Base-by-base conservation (phyloP, 139 green algal genomes). In the Chlamydomonas sp. region DNA sequence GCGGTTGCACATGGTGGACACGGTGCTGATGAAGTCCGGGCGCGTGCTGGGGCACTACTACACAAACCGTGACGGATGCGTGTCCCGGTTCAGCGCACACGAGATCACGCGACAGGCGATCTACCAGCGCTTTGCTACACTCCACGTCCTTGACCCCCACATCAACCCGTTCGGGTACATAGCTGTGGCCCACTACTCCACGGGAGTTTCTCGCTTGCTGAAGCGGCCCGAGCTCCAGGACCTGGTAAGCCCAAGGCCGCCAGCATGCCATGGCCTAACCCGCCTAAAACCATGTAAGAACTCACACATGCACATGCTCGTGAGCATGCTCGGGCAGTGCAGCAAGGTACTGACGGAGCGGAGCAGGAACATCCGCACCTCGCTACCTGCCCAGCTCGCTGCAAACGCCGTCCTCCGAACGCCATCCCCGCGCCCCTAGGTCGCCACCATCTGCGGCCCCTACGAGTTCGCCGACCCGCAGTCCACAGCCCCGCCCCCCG, bases 151-250 rank as follows among this genome's bases (percentile, higher is more conserved):
- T 49, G 64, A 87, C 58, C 49, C 72, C 2, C 31, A 69, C 15
- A 71, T 72, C 12, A 92, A 92, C 57, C 89, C 89, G 5, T 88
- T 85, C 58, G 69, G 69, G 0, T 92, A 92, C 62, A 87, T 90
- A 0, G 89, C 78, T 0, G 49, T 92, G 10, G 89, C 89, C 5
- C 89, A 92, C 75, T 90, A 88, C 63, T 2, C 59, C 1, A 83
- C 77, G 9, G 89, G 89, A 17, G 60, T 92, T 1, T 92, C 89
- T 8, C 71, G 89, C 14, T 74, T 85, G 31, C 73, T 92, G 7
- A 90, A 90, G 80, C 79, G 63, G 1, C 31, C 67, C 0, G 84
- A 92, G 89, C 84, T 91, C 31, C 87, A 91, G 61, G 75, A 88
- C 15, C 58, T 91, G 81, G 87, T 91, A 68, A 71, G 87, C 9